A percentile compares a stretch with the other conserved stretches of the same genome.
Conservation (phyloP, 2,329 filamentous ascomycete species). For the Tricladium varicosporioides region DNA sequence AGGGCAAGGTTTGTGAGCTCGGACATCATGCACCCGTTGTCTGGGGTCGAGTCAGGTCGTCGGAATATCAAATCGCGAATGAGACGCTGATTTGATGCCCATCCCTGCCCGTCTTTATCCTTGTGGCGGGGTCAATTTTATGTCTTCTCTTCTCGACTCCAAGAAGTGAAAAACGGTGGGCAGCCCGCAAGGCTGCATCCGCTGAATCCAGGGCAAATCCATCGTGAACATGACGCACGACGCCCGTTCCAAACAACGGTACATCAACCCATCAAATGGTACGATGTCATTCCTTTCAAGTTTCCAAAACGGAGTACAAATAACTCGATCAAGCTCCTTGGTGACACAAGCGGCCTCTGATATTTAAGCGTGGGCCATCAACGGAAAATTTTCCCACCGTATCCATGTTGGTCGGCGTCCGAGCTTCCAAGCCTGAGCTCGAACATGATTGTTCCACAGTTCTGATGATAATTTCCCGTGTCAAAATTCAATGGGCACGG, state of each 20-base stretch:
- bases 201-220: neutral
- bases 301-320: neutral
- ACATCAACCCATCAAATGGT: neutral
- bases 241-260: conserved; percentile 3
- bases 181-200: conserved; percentile 8
- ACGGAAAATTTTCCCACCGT: conserved; percentile 5
- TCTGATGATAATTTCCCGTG: conserved; percentile 8
- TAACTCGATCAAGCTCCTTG: neutral
- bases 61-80: neutral
- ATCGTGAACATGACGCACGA: neutral
- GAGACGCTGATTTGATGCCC: conserved; percentile 2
- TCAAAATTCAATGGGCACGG: neutral
- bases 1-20: conserved; percentile 17
- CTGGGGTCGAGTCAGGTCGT: conserved; percentile 13
- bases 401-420: neutral
- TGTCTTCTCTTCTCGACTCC: conserved; percentile 1
- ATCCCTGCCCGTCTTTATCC: neutral
- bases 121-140: conserved; percentile 13
- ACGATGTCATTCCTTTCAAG: neutral
- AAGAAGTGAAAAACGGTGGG: conserved; percentile 8
- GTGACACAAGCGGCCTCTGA: neutral
- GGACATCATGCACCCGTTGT: conserved; percentile 15
- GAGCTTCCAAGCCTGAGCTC: conserved; percentile 1
- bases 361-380: neutral
- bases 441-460: conserved; percentile 1